Evolutionary conservation across 2,329 filamentous ascomycete genomes (phyloP).

Genomic region (Hypoxylon sp.): DNA sequence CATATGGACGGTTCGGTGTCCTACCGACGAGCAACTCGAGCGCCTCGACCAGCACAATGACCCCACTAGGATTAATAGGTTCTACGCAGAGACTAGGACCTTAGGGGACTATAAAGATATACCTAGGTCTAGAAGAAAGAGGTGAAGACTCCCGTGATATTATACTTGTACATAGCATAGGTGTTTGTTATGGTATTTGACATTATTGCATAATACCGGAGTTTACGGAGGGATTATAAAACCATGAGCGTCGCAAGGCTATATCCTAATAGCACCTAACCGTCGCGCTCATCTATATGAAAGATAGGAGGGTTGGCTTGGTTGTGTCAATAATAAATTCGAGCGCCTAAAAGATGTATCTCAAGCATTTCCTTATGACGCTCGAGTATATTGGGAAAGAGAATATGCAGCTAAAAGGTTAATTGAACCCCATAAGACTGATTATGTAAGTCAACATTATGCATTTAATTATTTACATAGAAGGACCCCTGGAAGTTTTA

Average conservation of each 20-base stretch:
- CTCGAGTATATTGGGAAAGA: not conserved
- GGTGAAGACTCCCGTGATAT: constrained; percentile 2
- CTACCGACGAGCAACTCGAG: constrained; percentile 73
- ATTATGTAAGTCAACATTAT: constrained; percentile 28
- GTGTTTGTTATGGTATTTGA: constrained; percentile 12
- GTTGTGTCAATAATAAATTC: constrained; percentile 22
- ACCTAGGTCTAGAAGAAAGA: not conserved
- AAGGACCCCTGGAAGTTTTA: constrained; percentile 28
- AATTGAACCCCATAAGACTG: constrained; percentile 38
- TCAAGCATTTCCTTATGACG: not conserved
- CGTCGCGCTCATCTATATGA: constrained; percentile 9
- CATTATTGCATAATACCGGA: constrained; percentile 40
- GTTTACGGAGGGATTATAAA: constrained; percentile 27
- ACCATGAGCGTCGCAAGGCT: constrained; percentile 14
- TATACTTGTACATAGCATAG: constrained; percentile 34
- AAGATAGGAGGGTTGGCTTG: constrained; percentile 13
- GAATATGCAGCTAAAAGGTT: constrained; percentile 43
- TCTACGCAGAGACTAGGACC: constrained; percentile 78
- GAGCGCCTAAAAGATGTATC: not conserved
- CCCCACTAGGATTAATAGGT: constrained; percentile 74
- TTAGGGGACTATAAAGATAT: constrained; percentile 54
- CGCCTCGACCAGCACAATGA: constrained; percentile 58
- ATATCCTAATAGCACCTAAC: constrained; percentile 14
- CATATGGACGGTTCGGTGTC: constrained; percentile 91
- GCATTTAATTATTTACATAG: constrained; percentile 8